Percentiles rank a stretch among this genome's conserved stretches.
phyloP scores from a whole-genome alignment of 1,284 basidiomycete genomes.

The Ganoderma meredithae region DNA sequence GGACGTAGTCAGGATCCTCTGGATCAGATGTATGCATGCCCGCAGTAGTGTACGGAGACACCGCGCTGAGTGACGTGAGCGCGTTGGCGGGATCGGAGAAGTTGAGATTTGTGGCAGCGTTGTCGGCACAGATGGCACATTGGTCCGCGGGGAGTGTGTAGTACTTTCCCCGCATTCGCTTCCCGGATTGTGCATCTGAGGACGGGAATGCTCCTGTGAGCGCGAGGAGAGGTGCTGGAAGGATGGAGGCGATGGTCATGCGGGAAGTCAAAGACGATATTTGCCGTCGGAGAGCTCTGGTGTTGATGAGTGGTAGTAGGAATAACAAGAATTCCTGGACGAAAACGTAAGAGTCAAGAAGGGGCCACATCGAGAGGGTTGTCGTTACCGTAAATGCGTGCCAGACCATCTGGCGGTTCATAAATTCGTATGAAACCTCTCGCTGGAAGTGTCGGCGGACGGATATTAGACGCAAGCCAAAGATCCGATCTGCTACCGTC shows the following conservation, averaged over 20 bases:
- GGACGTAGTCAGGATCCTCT: conserved; percentile 48
- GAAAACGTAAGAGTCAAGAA: background rate
- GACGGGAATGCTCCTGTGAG: conserved; percentile 20
- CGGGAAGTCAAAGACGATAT: conserved; percentile 49
- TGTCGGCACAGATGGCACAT: conserved; percentile 83
- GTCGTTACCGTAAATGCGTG: conserved; percentile 90
- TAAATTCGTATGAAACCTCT: conserved; percentile 97
- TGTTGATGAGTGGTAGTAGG: conserved; percentile 85
- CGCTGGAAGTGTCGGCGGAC: conserved; percentile 75
- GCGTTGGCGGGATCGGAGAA: conserved; percentile 59
- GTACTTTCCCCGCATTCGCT: conserved; percentile 59
- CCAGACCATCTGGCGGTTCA: conserved; percentile 99
- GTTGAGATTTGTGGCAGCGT: conserved; percentile 67
- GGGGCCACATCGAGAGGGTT: conserved; percentile 12
- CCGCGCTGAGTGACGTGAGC: conserved; percentile 49
- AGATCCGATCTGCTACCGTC: conserved; percentile 82
- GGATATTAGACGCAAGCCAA: conserved; percentile 84
- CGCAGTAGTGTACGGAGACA: conserved; percentile 29
- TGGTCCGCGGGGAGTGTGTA: conserved; percentile 69
- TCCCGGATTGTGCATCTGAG: conserved; percentile 26
- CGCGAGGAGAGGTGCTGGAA: conserved; percentile 44
- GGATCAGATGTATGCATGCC: conserved; percentile 15
- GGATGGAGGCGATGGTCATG: conserved; percentile 45
- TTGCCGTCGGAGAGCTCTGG: conserved; percentile 67
- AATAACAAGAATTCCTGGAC: conserved; percentile 96